Evolutionary conservation across 768 basidiomycete genomes (phyloP), one percentile per base, ranked within the genome.

Genomic region (Suillus discolor): DNA sequence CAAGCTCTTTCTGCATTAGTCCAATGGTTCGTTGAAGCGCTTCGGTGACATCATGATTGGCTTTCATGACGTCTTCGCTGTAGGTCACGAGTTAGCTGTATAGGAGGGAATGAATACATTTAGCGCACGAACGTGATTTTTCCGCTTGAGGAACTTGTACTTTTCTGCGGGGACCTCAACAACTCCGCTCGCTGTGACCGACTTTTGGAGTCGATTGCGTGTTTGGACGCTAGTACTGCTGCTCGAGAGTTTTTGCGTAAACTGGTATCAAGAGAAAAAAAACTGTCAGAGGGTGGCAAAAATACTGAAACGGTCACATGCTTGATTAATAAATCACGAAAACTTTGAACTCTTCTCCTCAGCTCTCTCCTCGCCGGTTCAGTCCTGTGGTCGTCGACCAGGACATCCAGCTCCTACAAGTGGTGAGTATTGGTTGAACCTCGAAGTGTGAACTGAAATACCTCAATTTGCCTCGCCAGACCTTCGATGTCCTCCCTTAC

Each of bases 1-100:
- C 93, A 2, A 99, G 87, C 72, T 99, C 97, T 47, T 86, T 87
- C 78, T 97, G 94, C 93, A 99, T 94, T 6, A 94, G 79, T 15
- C 80, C 83, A 42, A 94, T 85, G 5, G 96, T 98, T 42, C 96
- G 86, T 57, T 93, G 88, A 6, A 99, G 81, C 4, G 93, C 88
- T 23, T 92, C 90, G 1, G 96, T 98, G 12, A 99, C 93, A 67
- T 96, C 87, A 67, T 91, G 85, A 62, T 89, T 94, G n/a, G 94
- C 89, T 68, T 88, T 88, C 90, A 96, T 96, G 15, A 99, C 85
- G 69, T 97, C 96, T 68, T 95, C 95, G 6, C 90, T 91, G 54
- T 59, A 51, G 34, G 18, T n/a, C 23, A 63, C 64, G 67, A 31
- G 61, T 42, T 57, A 62, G 59, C 8, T n/a, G 34, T 3, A 63